phyloP scores from a whole-genome alignment of 305 asterid genomes.

The Fraxinus floribunda region DNA sequence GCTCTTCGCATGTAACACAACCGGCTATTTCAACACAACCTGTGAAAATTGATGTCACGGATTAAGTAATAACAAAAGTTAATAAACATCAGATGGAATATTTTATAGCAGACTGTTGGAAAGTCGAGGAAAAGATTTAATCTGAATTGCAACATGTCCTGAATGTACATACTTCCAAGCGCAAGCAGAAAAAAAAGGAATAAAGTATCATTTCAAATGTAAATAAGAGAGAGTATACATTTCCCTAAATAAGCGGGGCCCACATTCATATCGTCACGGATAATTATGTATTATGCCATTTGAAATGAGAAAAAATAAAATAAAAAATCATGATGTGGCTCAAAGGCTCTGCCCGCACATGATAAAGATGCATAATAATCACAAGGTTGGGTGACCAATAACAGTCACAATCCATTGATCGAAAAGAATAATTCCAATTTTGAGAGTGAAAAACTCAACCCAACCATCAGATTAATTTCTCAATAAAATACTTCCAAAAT shows the following conservation, averaged over 20 bases:
- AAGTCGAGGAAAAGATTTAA: not conserved
- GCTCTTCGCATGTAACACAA: slow-evolving; percentile 72
- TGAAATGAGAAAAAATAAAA: not conserved
- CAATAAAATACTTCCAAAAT: not conserved
- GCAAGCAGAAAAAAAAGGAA: not conserved
- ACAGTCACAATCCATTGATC: not conserved
- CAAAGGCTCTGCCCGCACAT: not conserved
- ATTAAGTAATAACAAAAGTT: slow-evolving; percentile 13
- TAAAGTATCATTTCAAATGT: not conserved
- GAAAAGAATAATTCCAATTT: not conserved
- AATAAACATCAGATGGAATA: not conserved
- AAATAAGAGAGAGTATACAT: not conserved
- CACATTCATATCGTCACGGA: not conserved
- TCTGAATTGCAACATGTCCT: not conserved
- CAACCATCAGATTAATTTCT: not conserved
- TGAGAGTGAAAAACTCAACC: not conserved
- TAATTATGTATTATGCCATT: not conserved
- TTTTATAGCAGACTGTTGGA: not conserved
- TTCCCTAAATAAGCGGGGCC: not conserved
- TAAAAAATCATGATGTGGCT: not conserved
- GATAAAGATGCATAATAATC: not conserved
- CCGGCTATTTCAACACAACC: slow-evolving; percentile 92
- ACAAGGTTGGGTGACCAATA: not conserved
- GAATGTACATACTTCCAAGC: not conserved
- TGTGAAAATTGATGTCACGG: slow-evolving; percentile 25